Conservation (phyloP, 1,284 basidiomycete genomes). For the Athelia psychrophila region DNA sequence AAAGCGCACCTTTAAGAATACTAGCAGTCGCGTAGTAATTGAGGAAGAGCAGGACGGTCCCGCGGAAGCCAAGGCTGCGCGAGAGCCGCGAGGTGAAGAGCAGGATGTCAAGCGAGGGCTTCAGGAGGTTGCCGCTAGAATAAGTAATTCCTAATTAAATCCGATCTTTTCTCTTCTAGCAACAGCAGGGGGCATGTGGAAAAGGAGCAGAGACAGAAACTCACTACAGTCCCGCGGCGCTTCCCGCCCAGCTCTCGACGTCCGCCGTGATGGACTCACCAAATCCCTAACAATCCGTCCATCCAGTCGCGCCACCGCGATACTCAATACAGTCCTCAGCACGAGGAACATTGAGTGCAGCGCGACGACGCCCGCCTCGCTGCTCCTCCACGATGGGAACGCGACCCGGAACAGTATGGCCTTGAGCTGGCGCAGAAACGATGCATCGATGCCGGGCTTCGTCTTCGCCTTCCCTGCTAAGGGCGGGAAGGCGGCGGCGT, state of each 20-base stretch:
- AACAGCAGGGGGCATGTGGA: not conserved
- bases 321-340: constrained; percentile 81
- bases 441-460: constrained; percentile 74
- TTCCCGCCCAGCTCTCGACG: constrained; percentile 90
- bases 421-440: constrained; percentile 78
- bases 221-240: constrained; percentile 86
- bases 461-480: constrained; percentile 32
- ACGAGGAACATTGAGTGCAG: constrained; percentile 89
- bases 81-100: constrained; percentile 94
- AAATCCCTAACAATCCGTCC: constrained; percentile 89
- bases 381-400: constrained; percentile 69
- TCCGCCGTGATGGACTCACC: constrained; percentile 83
- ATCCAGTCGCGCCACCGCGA: constrained; percentile 87
- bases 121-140: constrained; percentile 80
- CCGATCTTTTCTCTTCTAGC: not conserved
- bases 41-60: constrained; percentile 75
- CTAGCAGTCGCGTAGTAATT: constrained; percentile 88
- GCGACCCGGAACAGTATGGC: constrained; percentile 74
- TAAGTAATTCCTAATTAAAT: too few relatives aligned
- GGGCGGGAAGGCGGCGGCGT: constrained; percentile 54
- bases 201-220: constrained; percentile 22
- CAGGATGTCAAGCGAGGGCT: constrained; percentile 88
- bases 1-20: too few relatives aligned
- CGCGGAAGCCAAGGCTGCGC: constrained; percentile 77
- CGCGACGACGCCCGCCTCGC: constrained; percentile 76